Evolutionary conservation across 2,329 filamentous ascomycete species (phyloP), one percentile per base, ranked within the genome.

Genomic region (Botryotinia narcissicola): DNA sequence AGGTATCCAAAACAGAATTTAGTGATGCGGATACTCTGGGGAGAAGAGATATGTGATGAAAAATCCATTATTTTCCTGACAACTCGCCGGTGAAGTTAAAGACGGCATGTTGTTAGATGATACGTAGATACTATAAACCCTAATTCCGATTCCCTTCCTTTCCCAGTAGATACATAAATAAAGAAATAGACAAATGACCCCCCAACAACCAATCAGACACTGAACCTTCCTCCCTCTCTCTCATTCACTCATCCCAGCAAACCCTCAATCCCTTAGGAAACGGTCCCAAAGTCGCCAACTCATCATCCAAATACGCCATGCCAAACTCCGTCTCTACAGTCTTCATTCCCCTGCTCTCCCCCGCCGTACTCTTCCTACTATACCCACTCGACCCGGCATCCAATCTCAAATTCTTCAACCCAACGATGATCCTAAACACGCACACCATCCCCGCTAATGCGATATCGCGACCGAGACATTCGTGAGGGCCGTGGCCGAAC

Each of bases 381-480:
- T 29, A 57, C n/a, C 76, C 77, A 54, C 92, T 76, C 70, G 77
- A 76, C 1, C 76, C 75, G 1, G 1, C n/a, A 4, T 70, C 51
- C 6, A 57, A 18, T 46, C 75, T 74, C 32, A 81, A 44, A 9
- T 73, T 74, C 42, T 77, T 77, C 32, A 80, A 54, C 1, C 76
- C 74, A 61, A 78, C 77, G 0, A 80, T 73, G 2, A 72, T 74
- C 73, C 77, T 79, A 61, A 80, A 79, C 74, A 80, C 78, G 5
- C 75, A 88, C 0, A 88, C 88, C 73, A 94, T 82, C 0, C 89
- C 90, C 2, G 89, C 84, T 75, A 89, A 85, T 79, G 90, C 87
- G 40, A 85, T 85, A 1, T 90, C 91, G 0, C 93, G 84, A 1
- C 90, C 91, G 0, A 94, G 84, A 75, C 87, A 90, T 1, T 86